Evolutionary conservation across 805 yeast species (phyloP), one percentile per base, ranked within the genome.

Genomic region (Cyberlindnera bimundalis): DNA sequence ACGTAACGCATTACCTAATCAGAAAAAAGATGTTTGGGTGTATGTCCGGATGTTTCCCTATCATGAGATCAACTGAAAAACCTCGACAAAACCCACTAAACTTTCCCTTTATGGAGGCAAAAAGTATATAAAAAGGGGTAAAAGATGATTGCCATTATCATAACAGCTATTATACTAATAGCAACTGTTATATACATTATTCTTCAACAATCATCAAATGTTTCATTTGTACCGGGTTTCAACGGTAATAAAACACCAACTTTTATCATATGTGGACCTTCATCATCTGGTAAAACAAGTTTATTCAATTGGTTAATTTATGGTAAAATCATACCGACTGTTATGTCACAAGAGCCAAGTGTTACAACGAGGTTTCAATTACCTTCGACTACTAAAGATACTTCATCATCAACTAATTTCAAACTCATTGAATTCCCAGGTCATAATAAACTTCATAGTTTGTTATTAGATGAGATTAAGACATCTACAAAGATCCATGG

Each of bases 391-490:
- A 57, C 61, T 4, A 58, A 46, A 8, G 48, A 39, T 4, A 15
- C 34, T 5, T 35, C 43, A 4, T 29, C 37, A 6, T 31, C 45
- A 16, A 70, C 60, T 43, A 62, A 54, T 41, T 73, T 66, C 55
- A 76, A 72, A 46, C 60, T 90, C 29, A 71, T 83, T 37, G 98
- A 91, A 55, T 79, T 79, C 47, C 99, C 99, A 2, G 96, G 97
- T n/a, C 89, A 84, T 63, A 65, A 74, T 40, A 88, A 87, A 61
- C 76, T 90, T 50, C 76, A 74, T 39, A 75, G 77, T 42, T 65
- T 81, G 37, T 66, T 79, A 25, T 49, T 68, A 43, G 72, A 74
- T 39, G 73, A 74, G 42, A 65, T 79, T 33, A 66, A 67, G 42
- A 62, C 49, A 14, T 64, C 74, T 16, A 43, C 60, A 15, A 63